Conservation (phyloP, 2,329 filamentous ascomycete genomes). For the Bisporella sp. region DNA sequence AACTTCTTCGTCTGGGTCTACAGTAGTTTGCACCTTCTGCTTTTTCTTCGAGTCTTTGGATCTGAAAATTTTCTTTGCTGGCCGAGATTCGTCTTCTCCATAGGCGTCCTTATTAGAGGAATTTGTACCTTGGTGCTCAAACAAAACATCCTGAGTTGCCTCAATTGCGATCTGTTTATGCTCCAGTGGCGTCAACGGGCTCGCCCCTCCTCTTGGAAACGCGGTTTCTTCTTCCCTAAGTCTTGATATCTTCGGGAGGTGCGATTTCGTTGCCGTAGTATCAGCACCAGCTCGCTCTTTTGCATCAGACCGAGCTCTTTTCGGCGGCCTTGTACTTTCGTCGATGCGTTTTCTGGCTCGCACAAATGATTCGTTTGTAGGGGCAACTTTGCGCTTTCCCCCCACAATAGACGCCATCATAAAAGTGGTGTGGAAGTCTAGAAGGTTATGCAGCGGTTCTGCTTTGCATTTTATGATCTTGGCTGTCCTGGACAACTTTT, state of each 20-base stretch:
- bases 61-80: constrained; percentile 37
- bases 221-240: constrained; percentile 74
- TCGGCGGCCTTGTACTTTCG: too few species aligned
- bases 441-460: too few species aligned
- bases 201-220: constrained; percentile 89
- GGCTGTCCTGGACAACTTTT: too few species aligned
- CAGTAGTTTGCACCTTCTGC: constrained; percentile 44
- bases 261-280: too few species aligned
- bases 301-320: too few species aligned
- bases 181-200: constrained; percentile 84
- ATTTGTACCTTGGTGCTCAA: constrained; percentile 66
- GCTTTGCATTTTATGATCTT: too few species aligned
- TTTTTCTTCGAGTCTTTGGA: constrained; percentile 43
- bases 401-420: too few species aligned
- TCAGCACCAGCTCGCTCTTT: too few species aligned
- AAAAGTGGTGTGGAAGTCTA: too few species aligned
- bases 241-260: constrained; percentile 28
- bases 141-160: constrained; percentile 84
- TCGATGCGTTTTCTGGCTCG: too few species aligned
- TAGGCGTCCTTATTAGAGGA: constrained; percentile 34
- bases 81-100: constrained; percentile 16
- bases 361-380: too few species aligned
- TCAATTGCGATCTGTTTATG: constrained; percentile 95
- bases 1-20: constrained; percentile 39
- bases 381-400: too few species aligned